Base-by-base conservation (phyloP, 495 filamentous ascomycete species). In the Neurospora sp. region DNA sequence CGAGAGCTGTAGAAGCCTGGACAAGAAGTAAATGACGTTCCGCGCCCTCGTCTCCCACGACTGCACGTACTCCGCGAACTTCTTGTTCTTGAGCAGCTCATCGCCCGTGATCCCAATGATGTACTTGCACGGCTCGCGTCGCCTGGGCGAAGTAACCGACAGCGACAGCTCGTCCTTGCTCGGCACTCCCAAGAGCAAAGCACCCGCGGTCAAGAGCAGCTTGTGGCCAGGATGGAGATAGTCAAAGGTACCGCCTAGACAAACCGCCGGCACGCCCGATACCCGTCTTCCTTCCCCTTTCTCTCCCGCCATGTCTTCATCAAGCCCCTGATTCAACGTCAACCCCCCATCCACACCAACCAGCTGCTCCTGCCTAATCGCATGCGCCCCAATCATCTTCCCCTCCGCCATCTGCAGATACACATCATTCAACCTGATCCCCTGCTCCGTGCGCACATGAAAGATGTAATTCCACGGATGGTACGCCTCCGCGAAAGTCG, bases 171-270 rank as follows among this genome's bases (percentile, higher is more conserved):
- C 73, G 2, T 72, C 78, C 4, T 79, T 76, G 3, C 85, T 82
- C 3, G 88, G 86, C 20, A 87, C 79, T 14, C 87, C 82, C 7
- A 95, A 81, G 10, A 93, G 84, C 69, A 97, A 84, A 5, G 91
- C 90, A 9, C 90, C 91, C 76, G 94, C 94, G 8, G 94, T 95
- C 42, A 99, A 84, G 8, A 99, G 88, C 31, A 98, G 86, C 78
- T 97, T 98, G 84, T 99, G 96, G n/a, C 96, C 96, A 38, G 92
- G 88, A 78, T 98, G 96, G 44, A 99, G 88, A 81, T 98, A 93
- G 81, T 99, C 96, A 79, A 98, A 99, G 4, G 96, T 98, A 22
- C 96, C 96, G 53, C 95, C 96, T 40, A 98, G 89, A n/a, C 88
- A 89, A 40, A 97, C 91, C 5, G 81, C 77, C 14, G 78, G 70